Percentiles rank a stretch among this genome's conserved stretches.
Evolutionary conservation across 2,329 filamentous ascomycete species (phyloP).

Genomic region (Elsinoe fawcettii): DNA sequence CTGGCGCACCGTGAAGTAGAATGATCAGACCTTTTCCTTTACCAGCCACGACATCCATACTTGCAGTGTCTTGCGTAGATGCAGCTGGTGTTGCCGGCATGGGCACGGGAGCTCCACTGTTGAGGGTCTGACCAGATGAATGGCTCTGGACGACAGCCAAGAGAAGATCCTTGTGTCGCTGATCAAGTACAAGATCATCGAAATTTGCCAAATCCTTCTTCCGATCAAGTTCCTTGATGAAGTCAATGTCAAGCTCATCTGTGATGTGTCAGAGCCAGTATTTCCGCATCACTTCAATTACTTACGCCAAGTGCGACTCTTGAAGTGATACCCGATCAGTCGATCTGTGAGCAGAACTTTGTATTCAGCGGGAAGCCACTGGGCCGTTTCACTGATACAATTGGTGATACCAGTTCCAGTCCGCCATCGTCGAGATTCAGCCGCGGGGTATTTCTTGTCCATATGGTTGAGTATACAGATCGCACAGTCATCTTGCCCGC

Average conservation of each 20-base stretch:
- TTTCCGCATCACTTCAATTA: background rate
- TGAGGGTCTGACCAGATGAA: background rate
- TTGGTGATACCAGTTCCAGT: too few relatives aligned
- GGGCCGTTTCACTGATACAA: background rate
- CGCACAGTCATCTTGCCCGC: too few relatives aligned
- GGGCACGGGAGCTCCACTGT: background rate
- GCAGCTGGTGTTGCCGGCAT: background rate
- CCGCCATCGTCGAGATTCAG: too few relatives aligned
- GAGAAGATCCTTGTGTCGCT: background rate
- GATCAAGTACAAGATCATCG: background rate
- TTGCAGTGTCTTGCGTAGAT: background rate
- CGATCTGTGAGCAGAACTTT: background rate
- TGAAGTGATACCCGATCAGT: background rate
- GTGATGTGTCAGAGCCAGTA: background rate
- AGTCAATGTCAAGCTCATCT: background rate
- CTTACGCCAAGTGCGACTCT: background rate
- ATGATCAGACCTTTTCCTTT: conserved; percentile 21
- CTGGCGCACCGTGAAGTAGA: conserved; percentile 24
- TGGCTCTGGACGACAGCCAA: background rate
- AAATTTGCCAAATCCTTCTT: background rate
- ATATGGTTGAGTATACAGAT: too few relatives aligned
- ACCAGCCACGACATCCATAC: background rate
- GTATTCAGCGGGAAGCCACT: background rate
- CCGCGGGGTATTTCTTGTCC: too few relatives aligned
- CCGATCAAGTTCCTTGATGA: background rate